Conservation (phyloP, 2,329 filamentous ascomycete species). For the Fusarium tupiense region DNA sequence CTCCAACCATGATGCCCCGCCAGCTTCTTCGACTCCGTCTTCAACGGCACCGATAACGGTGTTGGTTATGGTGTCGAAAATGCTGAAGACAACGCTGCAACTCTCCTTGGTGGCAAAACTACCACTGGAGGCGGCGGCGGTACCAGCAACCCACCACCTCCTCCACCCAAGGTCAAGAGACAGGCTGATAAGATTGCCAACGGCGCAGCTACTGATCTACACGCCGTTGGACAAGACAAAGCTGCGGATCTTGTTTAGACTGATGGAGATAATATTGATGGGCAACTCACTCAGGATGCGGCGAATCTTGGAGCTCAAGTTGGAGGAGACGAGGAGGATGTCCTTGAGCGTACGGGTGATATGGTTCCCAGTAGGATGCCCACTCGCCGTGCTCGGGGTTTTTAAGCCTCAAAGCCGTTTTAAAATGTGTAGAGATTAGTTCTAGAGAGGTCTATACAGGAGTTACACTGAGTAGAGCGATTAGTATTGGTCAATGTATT, state of each 20-base stretch:
- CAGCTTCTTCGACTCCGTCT: not conserved
- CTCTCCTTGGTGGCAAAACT: not conserved
- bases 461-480: not conserved
- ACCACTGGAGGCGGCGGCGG: not conserved
- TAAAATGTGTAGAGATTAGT: not conserved
- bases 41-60: not conserved
- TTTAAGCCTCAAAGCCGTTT: too few relatives aligned
- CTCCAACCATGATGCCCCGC: not conserved
- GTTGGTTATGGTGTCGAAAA: not conserved
- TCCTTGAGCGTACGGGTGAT: not conserved
- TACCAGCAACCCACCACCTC: not conserved
- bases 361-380: not conserved
- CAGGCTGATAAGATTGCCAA: not conserved
- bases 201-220: not conserved
- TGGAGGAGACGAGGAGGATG: not conserved
- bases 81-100: not conserved
- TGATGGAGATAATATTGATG: not conserved
- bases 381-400: not conserved
- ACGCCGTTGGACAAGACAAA: not conserved
- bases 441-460: too few relatives aligned
- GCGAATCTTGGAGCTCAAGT: not conserved
- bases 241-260: not conserved
- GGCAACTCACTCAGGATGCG: not conserved
- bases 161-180: not conserved
- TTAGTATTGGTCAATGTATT: accelerated